phyloP scores from a whole-genome alignment of 192 early-diverging fungal genomes.

The Mortierella antarctica region DNA sequence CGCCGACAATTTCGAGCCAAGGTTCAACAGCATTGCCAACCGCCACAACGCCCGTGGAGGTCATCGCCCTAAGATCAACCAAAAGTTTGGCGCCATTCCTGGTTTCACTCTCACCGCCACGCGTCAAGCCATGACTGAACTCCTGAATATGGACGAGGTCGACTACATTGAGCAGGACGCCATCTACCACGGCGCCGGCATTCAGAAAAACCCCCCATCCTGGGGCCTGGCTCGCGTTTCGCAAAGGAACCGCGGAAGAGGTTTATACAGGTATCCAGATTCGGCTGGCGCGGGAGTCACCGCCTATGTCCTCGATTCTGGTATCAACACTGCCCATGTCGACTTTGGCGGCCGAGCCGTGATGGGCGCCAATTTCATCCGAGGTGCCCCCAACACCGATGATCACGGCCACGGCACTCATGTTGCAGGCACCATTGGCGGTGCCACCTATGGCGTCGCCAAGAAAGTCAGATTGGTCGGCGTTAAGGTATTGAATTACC shows the following conservation, averaged over 20 bases:
- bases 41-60: not conserved
- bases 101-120: conserved; percentile 49
- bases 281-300: conserved; percentile 48
- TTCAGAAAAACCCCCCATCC: conserved; percentile 30
- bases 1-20: conserved; percentile 6
- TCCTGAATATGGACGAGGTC: conserved; percentile 56
- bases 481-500: conserved; percentile 67
- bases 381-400: conserved; percentile 28
- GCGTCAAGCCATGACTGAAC: not conserved
- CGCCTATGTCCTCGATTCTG: conserved; percentile 60
- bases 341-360: conserved; percentile 66
- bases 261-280: conserved; percentile 20
- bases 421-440: conserved; percentile 57
- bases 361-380: conserved; percentile 55
- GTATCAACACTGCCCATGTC: conserved; percentile 33
- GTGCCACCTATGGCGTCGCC: conserved; percentile 70
- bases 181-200: conserved; percentile 9
- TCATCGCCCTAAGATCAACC: conserved; percentile 9
- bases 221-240: conserved; percentile 58
- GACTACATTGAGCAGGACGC: conserved; percentile 80
- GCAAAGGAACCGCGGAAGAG: conserved; percentile 31
- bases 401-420: conserved; percentile 64
- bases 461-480: conserved; percentile 66
- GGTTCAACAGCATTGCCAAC: conserved; percentile 55
- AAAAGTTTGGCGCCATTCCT: conserved; percentile 38